Evolutionary conservation across 2,329 filamentous ascomycete genomes (phyloP).

Genomic region (Xylaria hypoxylon): DNA sequence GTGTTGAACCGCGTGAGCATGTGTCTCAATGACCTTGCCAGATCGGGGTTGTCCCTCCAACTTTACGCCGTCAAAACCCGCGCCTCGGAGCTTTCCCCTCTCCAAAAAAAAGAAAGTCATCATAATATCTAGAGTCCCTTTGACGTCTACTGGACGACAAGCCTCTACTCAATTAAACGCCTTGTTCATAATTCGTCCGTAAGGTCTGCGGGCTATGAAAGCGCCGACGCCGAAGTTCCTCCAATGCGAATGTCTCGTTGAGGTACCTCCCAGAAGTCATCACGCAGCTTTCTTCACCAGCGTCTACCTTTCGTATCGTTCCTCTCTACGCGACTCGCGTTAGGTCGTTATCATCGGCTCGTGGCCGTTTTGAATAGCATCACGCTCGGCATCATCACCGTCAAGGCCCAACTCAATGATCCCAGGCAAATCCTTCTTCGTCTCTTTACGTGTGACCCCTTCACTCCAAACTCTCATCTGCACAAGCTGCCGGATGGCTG

Average conservation of each 20-base stretch:
- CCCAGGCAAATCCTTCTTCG: slow-evolving; percentile 56
- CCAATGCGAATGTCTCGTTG: background rate
- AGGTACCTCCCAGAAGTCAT: background rate
- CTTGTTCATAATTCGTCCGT: slow-evolving; percentile 19
- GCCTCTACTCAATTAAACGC: slow-evolving; percentile 10
- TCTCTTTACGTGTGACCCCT: slow-evolving; percentile 62
- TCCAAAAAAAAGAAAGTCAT: background rate
- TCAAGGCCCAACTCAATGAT: slow-evolving; percentile 56
- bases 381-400: slow-evolving; percentile 44
- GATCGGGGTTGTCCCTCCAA: background rate
- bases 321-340: slow-evolving; percentile 27
- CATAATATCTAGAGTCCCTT: background rate
- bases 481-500: slow-evolving; percentile 84
- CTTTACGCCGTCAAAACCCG: slow-evolving; percentile 8
- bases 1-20: background rate
- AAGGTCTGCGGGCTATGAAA: background rate
- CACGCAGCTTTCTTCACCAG: background rate
- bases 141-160: background rate
- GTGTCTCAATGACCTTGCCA: background rate
- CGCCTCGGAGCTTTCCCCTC: background rate
- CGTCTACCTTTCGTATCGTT: background rate
- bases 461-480: slow-evolving; percentile 90
- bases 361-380: slow-evolving; percentile 56
- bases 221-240: background rate
- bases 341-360: slow-evolving; percentile 65